Conservation (phyloP, 192 early-diverging fungal genomes). For the Borealophlyctis nickersoniae region DNA sequence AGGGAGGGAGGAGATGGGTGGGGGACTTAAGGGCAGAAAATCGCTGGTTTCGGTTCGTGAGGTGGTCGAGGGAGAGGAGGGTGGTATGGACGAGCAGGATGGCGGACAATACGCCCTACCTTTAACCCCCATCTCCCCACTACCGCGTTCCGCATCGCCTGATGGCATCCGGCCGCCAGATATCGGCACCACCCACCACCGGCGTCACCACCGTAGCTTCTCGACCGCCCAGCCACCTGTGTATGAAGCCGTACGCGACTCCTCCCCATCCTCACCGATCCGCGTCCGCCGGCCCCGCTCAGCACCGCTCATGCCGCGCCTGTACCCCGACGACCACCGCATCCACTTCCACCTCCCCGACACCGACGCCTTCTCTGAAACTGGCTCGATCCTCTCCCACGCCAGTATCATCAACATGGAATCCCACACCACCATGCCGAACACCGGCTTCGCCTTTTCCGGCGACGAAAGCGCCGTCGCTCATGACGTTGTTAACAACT, state of each 20-base stretch:
- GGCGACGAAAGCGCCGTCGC: conserved; percentile 6
- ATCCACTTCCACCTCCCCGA: neutral
- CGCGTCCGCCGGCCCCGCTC: neutral
- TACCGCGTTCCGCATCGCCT: neutral
- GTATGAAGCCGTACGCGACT: neutral
- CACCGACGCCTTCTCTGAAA: neutral
- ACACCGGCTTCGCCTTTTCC: conserved; percentile 28
- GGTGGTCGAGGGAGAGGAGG: neutral
- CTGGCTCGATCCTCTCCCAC: conserved; percentile 3
- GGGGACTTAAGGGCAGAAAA: neutral
- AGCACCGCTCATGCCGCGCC: neutral
- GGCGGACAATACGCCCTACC: neutral
- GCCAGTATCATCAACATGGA: conserved; percentile 19
- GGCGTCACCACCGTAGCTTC: neutral
- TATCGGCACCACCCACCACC: neutral
- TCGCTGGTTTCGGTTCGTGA: neutral
- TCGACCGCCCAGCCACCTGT: neutral
- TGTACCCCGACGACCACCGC: neutral
- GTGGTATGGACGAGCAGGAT: neutral
- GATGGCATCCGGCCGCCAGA: neutral
- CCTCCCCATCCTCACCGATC: neutral
- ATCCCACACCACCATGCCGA: conserved; percentile 10
- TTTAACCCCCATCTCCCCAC: neutral
- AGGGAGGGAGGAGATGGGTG: conserved; percentile 7
- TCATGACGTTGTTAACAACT: neutral